phyloP scores from a whole-genome alignment of 1,284 basidiomycete species.

The Phlebopus sp. region DNA sequence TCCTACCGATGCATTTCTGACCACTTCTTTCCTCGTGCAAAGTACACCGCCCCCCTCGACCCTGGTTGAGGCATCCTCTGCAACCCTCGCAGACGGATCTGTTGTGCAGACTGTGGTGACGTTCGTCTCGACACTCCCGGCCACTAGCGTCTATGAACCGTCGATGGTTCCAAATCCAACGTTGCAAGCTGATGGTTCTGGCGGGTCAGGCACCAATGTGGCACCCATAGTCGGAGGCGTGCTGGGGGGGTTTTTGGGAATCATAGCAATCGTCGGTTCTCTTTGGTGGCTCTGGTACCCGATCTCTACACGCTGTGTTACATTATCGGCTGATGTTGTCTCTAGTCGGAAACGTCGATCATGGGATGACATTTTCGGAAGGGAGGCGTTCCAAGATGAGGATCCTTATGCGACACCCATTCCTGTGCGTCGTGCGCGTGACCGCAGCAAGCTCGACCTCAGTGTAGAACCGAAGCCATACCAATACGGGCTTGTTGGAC shows the following conservation, averaged over 20 bases:
- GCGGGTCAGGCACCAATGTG: conserved; percentile 30
- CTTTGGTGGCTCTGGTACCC: conserved; percentile 51
- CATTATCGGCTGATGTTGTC: conserved; percentile 12
- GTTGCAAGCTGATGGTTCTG: conserved; percentile 18
- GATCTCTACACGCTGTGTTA: not conserved
- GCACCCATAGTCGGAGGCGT: conserved; percentile 53
- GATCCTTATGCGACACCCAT: conserved; percentile 10
- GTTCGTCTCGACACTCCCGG: conserved; percentile 26
- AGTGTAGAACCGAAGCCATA: conserved; percentile 41
- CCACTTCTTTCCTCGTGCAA: conserved; percentile 26
- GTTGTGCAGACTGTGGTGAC: conserved; percentile 32
- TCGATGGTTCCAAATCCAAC: conserved; percentile 21
- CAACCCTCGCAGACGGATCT: conserved; percentile 36
- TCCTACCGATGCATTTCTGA: conserved; percentile 4
- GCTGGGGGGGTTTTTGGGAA: conserved; percentile 48
- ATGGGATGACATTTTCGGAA: conserved; percentile 53
- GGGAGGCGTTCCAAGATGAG: conserved; percentile 24
- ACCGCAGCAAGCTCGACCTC: conserved; percentile 10
- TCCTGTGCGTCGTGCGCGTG: conserved; percentile 11
- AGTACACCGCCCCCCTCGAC: conserved; percentile 27
- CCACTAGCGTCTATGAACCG: conserved; percentile 25
- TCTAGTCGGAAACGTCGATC: conserved; percentile 42
- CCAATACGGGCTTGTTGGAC: conserved; percentile 52
- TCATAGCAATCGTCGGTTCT: conserved; percentile 40
- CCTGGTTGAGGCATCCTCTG: conserved; percentile 19